phyloP scores from a whole-genome alignment of 2,329 filamentous ascomycete species.

The Eutypa lata region DNA sequence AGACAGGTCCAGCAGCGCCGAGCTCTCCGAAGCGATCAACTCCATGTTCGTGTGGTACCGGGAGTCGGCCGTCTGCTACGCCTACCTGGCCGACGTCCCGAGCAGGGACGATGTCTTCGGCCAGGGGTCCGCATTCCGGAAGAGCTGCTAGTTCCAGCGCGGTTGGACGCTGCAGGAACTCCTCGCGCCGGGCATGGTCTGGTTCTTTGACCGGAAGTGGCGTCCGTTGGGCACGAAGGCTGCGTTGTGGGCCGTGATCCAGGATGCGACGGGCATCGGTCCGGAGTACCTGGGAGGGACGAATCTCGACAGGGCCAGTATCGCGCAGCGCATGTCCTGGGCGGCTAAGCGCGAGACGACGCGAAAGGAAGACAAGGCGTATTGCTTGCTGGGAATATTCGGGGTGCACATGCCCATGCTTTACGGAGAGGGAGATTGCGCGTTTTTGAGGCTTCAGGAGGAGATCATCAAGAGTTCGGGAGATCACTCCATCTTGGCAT shows the following conservation, averaged over 20 bases:
- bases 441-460: not conserved
- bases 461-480: not conserved
- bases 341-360: not conserved
- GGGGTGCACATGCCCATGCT: not conserved
- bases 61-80: not conserved
- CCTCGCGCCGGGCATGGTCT: not conserved
- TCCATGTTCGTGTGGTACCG: not conserved
- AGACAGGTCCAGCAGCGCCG: not conserved
- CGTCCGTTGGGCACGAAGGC: not conserved
- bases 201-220: not conserved
- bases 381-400: not conserved
- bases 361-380: not conserved
- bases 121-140: not conserved
- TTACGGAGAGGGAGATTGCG: not conserved
- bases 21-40: not conserved
- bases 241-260: not conserved
- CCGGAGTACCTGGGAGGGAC: not conserved
- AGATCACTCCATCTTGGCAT: not conserved
- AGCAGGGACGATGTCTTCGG: not conserved
- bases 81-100: not conserved
- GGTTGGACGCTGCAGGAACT: constrained; percentile 2
- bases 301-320: not conserved
- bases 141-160: not conserved
- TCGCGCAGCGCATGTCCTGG: not conserved
- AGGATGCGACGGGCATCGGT: not conserved